phyloP scores from a whole-genome alignment of 2,329 filamentous ascomycete species.

The Hypoxylon sp. region DNA sequence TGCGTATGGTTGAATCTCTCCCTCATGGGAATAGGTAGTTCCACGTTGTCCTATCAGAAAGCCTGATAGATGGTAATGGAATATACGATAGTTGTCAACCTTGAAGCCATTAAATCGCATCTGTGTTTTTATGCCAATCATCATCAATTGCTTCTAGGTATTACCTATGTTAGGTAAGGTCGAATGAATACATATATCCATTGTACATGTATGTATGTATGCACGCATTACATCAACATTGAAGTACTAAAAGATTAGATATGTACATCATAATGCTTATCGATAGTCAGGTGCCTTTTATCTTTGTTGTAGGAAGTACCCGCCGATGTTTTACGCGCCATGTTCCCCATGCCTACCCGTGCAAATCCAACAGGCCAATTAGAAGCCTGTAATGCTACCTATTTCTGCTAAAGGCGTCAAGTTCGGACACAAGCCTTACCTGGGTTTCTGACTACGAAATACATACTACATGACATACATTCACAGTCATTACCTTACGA shows the following conservation, averaged over 20 bases:
- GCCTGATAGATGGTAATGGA: constrained; percentile 1
- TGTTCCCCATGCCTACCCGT: constrained; percentile 31
- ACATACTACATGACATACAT: constrained; percentile 18
- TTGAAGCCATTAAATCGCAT: constrained; percentile 3
- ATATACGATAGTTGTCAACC: constrained; percentile 5
- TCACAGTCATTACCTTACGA: constrained; percentile 21
- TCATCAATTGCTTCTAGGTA: not conserved
- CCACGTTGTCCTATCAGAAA: not conserved
- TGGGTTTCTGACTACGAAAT: constrained; percentile 20
- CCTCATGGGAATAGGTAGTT: not conserved
- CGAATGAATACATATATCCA: not conserved
- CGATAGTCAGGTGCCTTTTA: constrained; percentile 17
- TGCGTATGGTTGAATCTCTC: not conserved
- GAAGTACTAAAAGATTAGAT: constrained; percentile 5
- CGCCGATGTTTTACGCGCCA: constrained; percentile 35
- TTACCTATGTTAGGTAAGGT: too few species aligned
- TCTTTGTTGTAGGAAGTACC: constrained; percentile 4
- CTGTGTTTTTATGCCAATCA: not conserved
- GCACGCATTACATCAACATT: too few species aligned
- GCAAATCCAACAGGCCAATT: constrained; percentile 37
- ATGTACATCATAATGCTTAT: constrained; percentile 14
- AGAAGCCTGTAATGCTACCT: constrained; percentile 18
- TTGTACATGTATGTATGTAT: too few species aligned
- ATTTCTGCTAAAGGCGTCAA: constrained; percentile 26
- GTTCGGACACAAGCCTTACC: constrained; percentile 27